Evolutionary conservation across 192 early-diverging fungal genomes (phyloP).

Genomic region (Oehlia diaphana): DNA sequence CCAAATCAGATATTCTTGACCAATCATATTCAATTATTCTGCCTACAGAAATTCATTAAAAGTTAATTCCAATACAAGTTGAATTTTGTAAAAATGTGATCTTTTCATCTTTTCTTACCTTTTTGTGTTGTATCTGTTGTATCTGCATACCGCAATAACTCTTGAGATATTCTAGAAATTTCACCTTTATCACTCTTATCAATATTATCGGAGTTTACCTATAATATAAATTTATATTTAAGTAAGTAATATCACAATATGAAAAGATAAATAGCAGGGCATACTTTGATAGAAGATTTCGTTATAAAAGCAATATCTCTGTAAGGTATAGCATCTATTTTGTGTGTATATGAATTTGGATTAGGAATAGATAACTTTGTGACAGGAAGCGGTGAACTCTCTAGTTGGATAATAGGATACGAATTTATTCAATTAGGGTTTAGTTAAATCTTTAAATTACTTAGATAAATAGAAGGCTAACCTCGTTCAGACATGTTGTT

Average conservation of each 20-base stretch:
- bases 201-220: neutral
- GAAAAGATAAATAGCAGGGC: too few species aligned
- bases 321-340: constrained; percentile 43
- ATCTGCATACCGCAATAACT: constrained; percentile 35
- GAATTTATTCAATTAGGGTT: neutral
- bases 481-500: neutral
- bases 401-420: neutral
- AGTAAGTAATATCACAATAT: too few species aligned
- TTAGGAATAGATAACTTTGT: constrained; percentile 49
- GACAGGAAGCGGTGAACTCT: constrained; percentile 52
- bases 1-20: constrained; percentile 82
- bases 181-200: constrained; percentile 37
- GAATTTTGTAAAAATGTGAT: neutral
- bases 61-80: constrained; percentile 3
- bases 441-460: neutral
- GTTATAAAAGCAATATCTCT: constrained; percentile 63
- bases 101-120: constrained; percentile 22
- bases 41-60: constrained; percentile 29
- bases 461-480: neutral
- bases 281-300: constrained; percentile 52
- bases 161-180: constrained; percentile 32
- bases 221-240: too few species aligned
- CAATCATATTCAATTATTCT: constrained; percentile 74
- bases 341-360: constrained; percentile 30
- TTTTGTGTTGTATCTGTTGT: constrained; percentile 32